Conservation (phyloP, 805 yeast genomes). For the Sugiyamaella marilandica region DNA sequence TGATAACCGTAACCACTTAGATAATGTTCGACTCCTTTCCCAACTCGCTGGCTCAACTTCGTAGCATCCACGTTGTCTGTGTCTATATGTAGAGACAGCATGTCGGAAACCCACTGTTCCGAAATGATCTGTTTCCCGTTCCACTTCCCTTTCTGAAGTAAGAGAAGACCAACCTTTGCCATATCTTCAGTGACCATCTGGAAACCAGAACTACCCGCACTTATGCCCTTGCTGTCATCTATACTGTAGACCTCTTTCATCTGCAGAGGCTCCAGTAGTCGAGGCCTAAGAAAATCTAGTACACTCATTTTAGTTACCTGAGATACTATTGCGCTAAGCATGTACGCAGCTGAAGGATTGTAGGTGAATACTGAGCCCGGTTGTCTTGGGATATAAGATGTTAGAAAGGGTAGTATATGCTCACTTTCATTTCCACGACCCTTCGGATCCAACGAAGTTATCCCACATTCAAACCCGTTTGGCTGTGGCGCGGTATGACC, state of each 20-base stretch:
- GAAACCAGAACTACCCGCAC: conserved; percentile 14
- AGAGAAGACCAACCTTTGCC: conserved; percentile 15
- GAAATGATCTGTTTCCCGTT: conserved; percentile 14
- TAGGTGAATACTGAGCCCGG: conserved; percentile 16
- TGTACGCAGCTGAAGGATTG: conserved; percentile 13
- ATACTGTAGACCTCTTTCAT: conserved; percentile 11
- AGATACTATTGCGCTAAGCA: conserved; percentile 15
- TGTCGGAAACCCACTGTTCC: conserved; percentile 9
- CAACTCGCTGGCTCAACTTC: not conserved
- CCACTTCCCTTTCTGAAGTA: conserved; percentile 14
- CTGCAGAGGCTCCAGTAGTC: conserved; percentile 16
- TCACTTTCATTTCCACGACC: conserved; percentile 10
- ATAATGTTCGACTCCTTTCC: not conserved
- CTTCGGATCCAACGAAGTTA: not conserved
- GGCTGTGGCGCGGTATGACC: conserved; percentile 9
- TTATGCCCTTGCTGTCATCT: conserved; percentile 4
- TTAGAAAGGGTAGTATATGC: conserved; percentile 10
- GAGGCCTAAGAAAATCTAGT: conserved; percentile 12
- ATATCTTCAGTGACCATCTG: conserved; percentile 15
- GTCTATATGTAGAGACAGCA: conserved; percentile 9
- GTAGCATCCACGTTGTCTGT: not conserved
- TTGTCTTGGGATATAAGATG: conserved; percentile 10
- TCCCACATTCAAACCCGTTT: not conserved
- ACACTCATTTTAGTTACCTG: conserved; percentile 12
- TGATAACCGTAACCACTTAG: conserved; percentile 17